phyloP scores from a whole-genome alignment of 1,139 yeast species.

The Hansenula sp. region DNA sequence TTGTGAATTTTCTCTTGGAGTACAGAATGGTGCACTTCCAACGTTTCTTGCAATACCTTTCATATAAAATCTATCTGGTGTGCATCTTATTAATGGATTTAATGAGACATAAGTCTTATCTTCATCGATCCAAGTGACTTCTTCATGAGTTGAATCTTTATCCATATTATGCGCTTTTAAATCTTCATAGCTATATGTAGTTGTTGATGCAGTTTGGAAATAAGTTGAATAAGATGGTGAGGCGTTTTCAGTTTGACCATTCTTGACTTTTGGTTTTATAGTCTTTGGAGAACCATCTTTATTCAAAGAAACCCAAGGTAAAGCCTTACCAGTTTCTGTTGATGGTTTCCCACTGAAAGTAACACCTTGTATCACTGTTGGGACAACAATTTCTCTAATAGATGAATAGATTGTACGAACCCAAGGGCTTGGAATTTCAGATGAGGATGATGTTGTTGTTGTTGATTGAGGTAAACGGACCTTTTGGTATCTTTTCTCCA shows the following conservation, averaged over 20 bases:
- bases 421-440: constrained; percentile 61
- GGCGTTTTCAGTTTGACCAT: constrained; percentile 62
- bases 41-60: constrained; percentile 59
- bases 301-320: constrained; percentile 80
- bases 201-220: constrained; percentile 67
- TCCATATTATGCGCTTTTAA: constrained; percentile 69
- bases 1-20: constrained; percentile 60
- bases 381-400: constrained; percentile 63
- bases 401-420: constrained; percentile 60
- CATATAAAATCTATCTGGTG: constrained; percentile 67
- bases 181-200: constrained; percentile 52
- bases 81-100: constrained; percentile 80
- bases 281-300: constrained; percentile 82
- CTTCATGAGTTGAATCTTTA: constrained; percentile 51
- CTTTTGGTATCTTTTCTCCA: constrained; percentile 20
- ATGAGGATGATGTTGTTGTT: constrained; percentile 26
- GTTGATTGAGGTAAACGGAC: constrained; percentile 18
- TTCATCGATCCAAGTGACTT: constrained; percentile 54
- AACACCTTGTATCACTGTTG: constrained; percentile 78
- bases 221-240: constrained; percentile 74
- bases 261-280: constrained; percentile 66
- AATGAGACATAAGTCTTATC: constrained; percentile 65
- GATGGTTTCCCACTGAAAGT: constrained; percentile 77
- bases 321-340: constrained; percentile 52
- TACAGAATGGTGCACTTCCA: constrained; percentile 73